phyloP scores from a whole-genome alignment of 768 basidiomycete species.

The Termitomyces sp. region DNA sequence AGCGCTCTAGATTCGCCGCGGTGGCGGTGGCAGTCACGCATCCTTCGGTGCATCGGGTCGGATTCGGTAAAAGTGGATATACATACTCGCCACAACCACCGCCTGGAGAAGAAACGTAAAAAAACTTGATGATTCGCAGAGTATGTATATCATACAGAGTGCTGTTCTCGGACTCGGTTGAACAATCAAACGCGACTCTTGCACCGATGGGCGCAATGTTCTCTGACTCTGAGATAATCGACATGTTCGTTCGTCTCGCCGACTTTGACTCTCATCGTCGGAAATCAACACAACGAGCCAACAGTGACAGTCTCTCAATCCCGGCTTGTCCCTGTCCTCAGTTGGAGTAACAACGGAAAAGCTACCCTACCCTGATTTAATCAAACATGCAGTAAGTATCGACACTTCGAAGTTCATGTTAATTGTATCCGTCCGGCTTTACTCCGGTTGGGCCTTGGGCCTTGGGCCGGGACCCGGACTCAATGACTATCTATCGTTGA shows the following conservation, averaged over 20 bases:
- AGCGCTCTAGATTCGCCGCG: too few relatives aligned
- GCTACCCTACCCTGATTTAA: neutral
- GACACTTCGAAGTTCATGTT: neutral
- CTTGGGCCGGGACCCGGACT: neutral
- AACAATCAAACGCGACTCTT: too few relatives aligned
- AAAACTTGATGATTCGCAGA: neutral
- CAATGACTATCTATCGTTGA: neutral
- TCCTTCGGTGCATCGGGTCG: too few relatives aligned
- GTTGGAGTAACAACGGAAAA: neutral
- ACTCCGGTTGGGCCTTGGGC: neutral
- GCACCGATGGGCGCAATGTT: too few relatives aligned
- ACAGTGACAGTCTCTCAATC: neutral
- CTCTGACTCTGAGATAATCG: too few relatives aligned
- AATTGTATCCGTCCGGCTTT: neutral
- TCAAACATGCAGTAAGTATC: neutral
- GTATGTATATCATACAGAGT: too few relatives aligned
- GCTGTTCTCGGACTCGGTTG: too few relatives aligned
- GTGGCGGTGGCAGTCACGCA: too few relatives aligned
- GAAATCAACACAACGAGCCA: too few relatives aligned
- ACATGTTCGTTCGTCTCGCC: too few relatives aligned
- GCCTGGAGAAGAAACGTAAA: neutral
- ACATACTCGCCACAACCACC: neutral
- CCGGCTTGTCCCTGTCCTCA: neutral
- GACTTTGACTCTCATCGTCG: too few relatives aligned
- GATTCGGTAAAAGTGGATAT: neutral